Conservation (phyloP, 164 flowering plant genomes). For the Litsea cubeba region DNA sequence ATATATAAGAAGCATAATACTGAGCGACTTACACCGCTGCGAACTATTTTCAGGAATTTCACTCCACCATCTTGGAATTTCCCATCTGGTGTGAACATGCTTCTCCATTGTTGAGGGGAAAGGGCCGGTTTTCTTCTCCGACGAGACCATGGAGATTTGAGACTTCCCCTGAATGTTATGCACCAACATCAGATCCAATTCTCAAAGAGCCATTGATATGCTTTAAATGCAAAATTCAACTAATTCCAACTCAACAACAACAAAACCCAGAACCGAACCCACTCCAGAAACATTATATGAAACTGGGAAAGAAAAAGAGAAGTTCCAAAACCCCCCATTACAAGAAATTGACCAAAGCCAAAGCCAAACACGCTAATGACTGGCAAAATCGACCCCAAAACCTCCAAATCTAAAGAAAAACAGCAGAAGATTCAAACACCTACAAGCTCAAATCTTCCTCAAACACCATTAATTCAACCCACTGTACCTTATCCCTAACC, state of each 20-base stretch:
- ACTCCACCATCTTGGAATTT: slow-evolving; percentile 75
- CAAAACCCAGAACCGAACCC: neutral
- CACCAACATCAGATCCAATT: neutral
- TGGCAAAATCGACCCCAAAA: neutral
- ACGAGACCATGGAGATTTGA: slow-evolving; percentile 97
- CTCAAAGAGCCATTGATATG: neutral
- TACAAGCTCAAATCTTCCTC: neutral
- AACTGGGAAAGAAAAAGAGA: neutral
- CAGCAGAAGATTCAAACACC: neutral
- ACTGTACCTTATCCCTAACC: neutral
- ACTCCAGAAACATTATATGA: neutral
- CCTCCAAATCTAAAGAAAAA: neutral
- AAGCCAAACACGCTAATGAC: neutral
- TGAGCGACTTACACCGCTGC: slow-evolving; percentile 72
- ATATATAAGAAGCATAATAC: neutral
- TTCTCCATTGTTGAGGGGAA: slow-evolving; percentile 69
- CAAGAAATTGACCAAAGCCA: neutral
- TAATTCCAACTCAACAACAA: neutral
- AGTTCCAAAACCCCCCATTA: neutral
- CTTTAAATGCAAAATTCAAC: neutral
- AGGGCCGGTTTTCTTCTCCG: slow-evolving; percentile 80
- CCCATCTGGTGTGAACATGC: slow-evolving; percentile 71
- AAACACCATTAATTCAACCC: neutral
- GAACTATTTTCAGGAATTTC: slow-evolving; percentile 84
- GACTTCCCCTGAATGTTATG: slow-evolving; percentile 47